These are phyloP conservation scores for Thermomyces lanuginosus DNA, from an alignment of 2,329 filamentous ascomycete genomes.

Conservation along the genomic window DNA sequence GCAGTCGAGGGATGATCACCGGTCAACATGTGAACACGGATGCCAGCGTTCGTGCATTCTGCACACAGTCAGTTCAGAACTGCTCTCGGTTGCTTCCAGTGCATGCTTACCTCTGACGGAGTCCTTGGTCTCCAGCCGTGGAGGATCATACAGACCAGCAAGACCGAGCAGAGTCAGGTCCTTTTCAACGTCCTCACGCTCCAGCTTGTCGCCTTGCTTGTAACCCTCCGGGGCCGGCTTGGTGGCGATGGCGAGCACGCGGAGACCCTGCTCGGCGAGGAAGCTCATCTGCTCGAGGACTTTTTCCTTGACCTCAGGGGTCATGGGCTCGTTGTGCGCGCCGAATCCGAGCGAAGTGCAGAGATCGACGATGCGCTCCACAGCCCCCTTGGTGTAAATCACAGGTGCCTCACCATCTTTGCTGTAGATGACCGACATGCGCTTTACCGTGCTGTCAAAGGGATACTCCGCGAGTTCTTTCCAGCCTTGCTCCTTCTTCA, in stretches of 20 bases:
- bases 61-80: slow-evolving; percentile 3
- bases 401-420: slow-evolving; percentile 16
- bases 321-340: slow-evolving; percentile 25
- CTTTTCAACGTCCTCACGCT: slow-evolving; percentile 36
- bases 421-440: slow-evolving; percentile 48
- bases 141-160: slow-evolving; percentile 46
- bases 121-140: slow-evolving; percentile 41
- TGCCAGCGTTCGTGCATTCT: slow-evolving; percentile 38
- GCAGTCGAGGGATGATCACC: slow-evolving; percentile 43
- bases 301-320: slow-evolving; percentile 24
- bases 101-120: slow-evolving; percentile 28
- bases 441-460: slow-evolving; percentile 49
- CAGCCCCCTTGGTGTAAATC: slow-evolving; percentile 46
- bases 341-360: slow-evolving; percentile 34
- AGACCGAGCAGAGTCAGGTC: slow-evolving; percentile 42
- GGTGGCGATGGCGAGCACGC: slow-evolving; percentile 42
- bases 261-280: slow-evolving; percentile 42
- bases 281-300: slow-evolving; percentile 41
- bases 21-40: slow-evolving; percentile 42
- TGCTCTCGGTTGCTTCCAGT: not conserved
- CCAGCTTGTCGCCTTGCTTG: slow-evolving; percentile 15
- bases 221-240: slow-evolving; percentile 14
- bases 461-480: slow-evolving; percentile 45
- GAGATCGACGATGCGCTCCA: slow-evolving; percentile 43
- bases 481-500: slow-evolving; percentile 29